Evolutionary conservation across 2,329 filamentous ascomycete species (phyloP).

Genomic region (Scedosporium apiospermum): DNA sequence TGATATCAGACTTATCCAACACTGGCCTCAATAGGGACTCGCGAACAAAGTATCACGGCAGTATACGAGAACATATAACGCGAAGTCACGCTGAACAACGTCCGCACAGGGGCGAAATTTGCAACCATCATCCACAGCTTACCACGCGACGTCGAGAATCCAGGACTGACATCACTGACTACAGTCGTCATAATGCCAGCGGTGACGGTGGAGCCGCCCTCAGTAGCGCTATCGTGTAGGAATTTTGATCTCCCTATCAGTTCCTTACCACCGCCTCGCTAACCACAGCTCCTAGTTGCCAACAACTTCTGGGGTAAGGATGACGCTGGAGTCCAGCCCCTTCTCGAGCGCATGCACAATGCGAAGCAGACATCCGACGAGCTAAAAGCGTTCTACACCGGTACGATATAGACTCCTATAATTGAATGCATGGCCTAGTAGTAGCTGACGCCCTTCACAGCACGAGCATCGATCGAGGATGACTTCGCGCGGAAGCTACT

Average conservation of each 20-base stretch:
- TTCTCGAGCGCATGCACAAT: conserved; percentile 88
- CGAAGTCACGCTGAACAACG: too few species aligned
- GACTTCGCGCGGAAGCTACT: conserved; percentile 89
- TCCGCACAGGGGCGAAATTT: too few species aligned
- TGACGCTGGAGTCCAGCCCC: conserved; percentile 84
- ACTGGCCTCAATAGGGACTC: neutral
- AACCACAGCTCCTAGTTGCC: conserved; percentile 51
- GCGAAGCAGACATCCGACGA: conserved; percentile 95
- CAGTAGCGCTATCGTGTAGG: conserved; percentile 60
- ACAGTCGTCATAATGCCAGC: conserved; percentile 41
- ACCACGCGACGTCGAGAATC: too few species aligned
- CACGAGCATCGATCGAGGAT: conserved; percentile 88
- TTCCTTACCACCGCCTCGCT: neutral
- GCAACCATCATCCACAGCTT: too few species aligned
- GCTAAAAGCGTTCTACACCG: conserved; percentile 78
- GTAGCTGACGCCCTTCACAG: conserved; percentile 29
- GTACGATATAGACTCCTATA: conserved; percentile 34
- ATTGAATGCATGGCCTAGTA: neutral
- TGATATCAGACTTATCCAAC: neutral
- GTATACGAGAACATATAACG: too few species aligned
- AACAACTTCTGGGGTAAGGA: conserved; percentile 99
- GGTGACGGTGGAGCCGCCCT: conserved; percentile 50
- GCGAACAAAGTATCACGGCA: neutral
- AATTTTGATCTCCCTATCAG: neutral
- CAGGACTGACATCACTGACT: neutral